phyloP scores from a whole-genome alignment of 345 rosid genomes.

The Lepidium sativum region DNA sequence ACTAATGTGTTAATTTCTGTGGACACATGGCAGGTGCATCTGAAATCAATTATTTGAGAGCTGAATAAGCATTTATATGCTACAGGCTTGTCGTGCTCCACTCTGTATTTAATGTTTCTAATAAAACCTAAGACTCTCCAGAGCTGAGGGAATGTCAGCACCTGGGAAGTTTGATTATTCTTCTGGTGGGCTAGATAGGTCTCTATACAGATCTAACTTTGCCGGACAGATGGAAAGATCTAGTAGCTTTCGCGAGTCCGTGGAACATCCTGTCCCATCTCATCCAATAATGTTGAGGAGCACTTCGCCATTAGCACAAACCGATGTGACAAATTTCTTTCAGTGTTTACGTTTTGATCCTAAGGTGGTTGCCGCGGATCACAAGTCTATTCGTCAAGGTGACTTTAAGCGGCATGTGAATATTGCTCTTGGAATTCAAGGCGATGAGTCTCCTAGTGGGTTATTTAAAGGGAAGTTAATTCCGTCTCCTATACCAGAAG shows the following conservation, averaged over 20 bases:
- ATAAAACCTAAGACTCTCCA: constrained; percentile 29
- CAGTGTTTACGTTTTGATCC: constrained; percentile 69
- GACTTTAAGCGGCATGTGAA: constrained; percentile 57
- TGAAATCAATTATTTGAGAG: constrained; percentile 14
- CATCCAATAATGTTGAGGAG: constrained; percentile 57
- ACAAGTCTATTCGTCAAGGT: constrained; percentile 64
- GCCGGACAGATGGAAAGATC: constrained; percentile 72
- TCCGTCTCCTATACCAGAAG: constrained; percentile 51
- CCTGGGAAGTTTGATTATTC: constrained; percentile 80
- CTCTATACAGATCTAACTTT: constrained; percentile 69
- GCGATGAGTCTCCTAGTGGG: constrained; percentile 59
- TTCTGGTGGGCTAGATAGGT: constrained; percentile 75
- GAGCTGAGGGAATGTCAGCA: constrained; percentile 62
- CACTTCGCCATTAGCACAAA: constrained; percentile 46
- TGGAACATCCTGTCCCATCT: constrained; percentile 57
- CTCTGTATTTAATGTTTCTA: constrained; percentile 38
- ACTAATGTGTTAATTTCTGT: background rate
- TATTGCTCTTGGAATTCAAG: constrained; percentile 64
- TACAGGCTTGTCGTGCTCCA: constrained; percentile 51
- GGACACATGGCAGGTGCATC: constrained; percentile 41
- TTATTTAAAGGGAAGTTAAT: constrained; percentile 49
- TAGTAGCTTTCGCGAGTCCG: constrained; percentile 69
- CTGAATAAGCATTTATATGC: constrained; percentile 40
- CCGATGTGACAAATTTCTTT: constrained; percentile 62
- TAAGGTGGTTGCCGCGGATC: constrained; percentile 60